A percentile compares a stretch with the other conserved stretches of the same genome.
Conservation (phyloP, 1,139 yeast genomes). For the Zygoascus meyerae region DNA sequence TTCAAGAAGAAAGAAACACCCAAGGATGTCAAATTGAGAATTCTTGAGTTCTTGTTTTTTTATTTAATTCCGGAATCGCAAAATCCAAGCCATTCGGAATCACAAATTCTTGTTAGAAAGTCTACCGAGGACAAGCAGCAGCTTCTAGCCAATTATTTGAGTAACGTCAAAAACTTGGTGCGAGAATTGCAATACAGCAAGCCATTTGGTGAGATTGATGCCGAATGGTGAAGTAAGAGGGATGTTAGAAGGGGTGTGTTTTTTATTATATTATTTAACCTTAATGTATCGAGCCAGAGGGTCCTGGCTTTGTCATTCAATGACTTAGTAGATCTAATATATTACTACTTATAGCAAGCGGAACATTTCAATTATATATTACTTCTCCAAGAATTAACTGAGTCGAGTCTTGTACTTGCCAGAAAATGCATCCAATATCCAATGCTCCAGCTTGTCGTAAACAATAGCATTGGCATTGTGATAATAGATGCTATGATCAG, state of each 20-base stretch:
- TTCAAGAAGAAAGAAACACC: constrained; percentile 37
- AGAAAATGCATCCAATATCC: constrained; percentile 68
- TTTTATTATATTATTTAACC: no score
- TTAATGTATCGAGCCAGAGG: no score
- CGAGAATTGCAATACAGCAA: constrained; percentile 40
- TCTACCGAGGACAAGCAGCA: constrained; percentile 47
- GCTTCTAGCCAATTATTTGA: constrained; percentile 44
- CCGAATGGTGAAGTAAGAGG: constrained; percentile 41
- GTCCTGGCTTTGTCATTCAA: no score
- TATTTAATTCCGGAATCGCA: constrained; percentile 63
- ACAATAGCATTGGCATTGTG: constrained; percentile 77
- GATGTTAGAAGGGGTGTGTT: no score
- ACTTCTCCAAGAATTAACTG: neutral
- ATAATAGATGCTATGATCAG: constrained; percentile 74
- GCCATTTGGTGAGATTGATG: constrained; percentile 45
- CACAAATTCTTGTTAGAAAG: constrained; percentile 27
- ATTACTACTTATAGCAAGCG: no score
- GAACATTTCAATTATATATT: no score
- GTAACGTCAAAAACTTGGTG: constrained; percentile 44
- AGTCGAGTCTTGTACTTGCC: constrained; percentile 40
- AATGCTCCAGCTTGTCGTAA: constrained; percentile 61
- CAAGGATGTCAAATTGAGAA: constrained; percentile 45
- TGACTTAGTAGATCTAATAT: no score
- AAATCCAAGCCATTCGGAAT: constrained; percentile 8
- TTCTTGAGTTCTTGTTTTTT: constrained; percentile 66